Base-by-base conservation (phyloP, 1,284 basidiomycete genomes). In the Ceratobasidium sp. region DNA sequence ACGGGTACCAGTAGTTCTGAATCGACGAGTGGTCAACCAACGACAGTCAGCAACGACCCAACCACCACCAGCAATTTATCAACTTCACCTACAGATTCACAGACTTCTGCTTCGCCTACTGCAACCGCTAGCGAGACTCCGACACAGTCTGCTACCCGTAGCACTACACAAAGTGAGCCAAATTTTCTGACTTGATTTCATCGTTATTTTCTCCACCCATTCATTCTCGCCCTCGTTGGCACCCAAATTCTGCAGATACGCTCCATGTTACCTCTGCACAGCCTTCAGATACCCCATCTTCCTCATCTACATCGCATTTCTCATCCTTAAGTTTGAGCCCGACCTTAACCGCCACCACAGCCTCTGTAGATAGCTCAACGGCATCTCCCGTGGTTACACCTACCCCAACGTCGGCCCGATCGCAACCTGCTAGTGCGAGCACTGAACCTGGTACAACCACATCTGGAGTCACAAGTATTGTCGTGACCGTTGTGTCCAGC, bases 401-500 rank as follows among this genome's bases (percentile, higher is more conserved):
- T 26, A 69, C 52, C 23, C 35, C 66, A 38, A 50, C 50, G 9
- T 11, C 66, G 16, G 47, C 62, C 30, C 23, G 16, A 58, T 21
- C n/a, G 21, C 67, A 46, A 16, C 18, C 9, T 13, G 26, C 62
- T 26, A 67, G n/a, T 21, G 23, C 67, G 5, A 59, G 26, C 26
- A 43, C 64, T 23, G 44, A 59, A n/a, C n/a, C 52, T 49, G 43
- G 43, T 7, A 47, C 67, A 18, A 38, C 35, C 11, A 47, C 67
- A 26, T 70, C 67, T 4, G 47, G 54, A 8, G 18, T 70, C 46
- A 70, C 67, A 11, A 70, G 67, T n/a, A 30, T 70, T 49, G 55
- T 59, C 3, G 35, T 70, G n/a, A 70, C 67, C 28, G 18, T 44
- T 32, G 30, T 49, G 8, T 46, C 67, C 49, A 59, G 26, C 21